phyloP scores from a whole-genome alignment of 768 basidiomycete genomes.

The Polyporus arcularius region DNA sequence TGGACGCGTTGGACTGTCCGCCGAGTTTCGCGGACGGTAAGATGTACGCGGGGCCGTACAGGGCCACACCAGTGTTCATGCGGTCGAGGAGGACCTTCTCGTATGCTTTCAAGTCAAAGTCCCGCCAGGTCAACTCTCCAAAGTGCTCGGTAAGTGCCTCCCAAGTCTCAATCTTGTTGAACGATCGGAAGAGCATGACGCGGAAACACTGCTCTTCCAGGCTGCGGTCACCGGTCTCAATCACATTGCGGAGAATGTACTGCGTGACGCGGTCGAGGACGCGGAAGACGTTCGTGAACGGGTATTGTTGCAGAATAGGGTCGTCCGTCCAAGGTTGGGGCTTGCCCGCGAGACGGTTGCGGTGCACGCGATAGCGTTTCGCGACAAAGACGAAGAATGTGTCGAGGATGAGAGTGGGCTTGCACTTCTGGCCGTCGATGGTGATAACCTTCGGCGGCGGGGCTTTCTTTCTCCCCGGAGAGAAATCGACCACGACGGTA shows the following conservation, averaged over 20 bases:
- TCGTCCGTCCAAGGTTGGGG: conserved; percentile 63
- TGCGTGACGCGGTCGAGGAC: conserved; percentile 72
- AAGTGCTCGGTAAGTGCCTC: conserved; percentile 54
- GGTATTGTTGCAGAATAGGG: conserved; percentile 50
- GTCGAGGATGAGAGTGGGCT: conserved; percentile 29
- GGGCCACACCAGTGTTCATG: conserved; percentile 30
- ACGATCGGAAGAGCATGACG: conserved; percentile 68
- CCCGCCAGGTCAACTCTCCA: conserved; percentile 61
- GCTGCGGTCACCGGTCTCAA: conserved; percentile 64
- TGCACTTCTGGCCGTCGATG: conserved; percentile 27
- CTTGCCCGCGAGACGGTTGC: conserved; percentile 30
- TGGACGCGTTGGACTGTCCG: conserved; percentile 47
- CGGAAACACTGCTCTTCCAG: conserved; percentile 70
- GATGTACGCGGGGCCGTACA: conserved; percentile 75
- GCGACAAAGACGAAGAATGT: conserved; percentile 33
- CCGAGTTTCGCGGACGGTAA: conserved; percentile 67
- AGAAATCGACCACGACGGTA: conserved; percentile 5
- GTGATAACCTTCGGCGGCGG: conserved; percentile 14
- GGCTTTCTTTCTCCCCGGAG: conserved; percentile 1
- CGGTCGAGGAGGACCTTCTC: conserved; percentile 46
- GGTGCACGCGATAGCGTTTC: conserved; percentile 33
- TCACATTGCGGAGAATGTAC: conserved; percentile 67
- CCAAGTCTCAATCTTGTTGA: conserved; percentile 75
- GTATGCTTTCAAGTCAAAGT: conserved; percentile 56
- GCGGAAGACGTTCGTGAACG: conserved; percentile 77